These are phyloP conservation scores for Mortierella sp. DNA, from an alignment of 371 early-diverging fungal species.

Conservation along the genomic window DNA sequence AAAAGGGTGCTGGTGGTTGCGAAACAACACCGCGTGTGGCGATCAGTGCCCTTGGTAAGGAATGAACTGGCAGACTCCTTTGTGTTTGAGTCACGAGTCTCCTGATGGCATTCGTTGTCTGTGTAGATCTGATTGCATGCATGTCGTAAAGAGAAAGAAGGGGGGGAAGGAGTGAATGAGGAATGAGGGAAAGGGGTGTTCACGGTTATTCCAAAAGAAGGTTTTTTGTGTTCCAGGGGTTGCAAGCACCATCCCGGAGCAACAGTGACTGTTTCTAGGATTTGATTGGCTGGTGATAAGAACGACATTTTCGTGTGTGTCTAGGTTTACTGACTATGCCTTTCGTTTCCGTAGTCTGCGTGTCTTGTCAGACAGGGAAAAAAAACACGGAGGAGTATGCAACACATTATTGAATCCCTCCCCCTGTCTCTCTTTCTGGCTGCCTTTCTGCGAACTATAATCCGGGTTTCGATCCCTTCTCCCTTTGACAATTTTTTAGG, in stretches of 20 bases:
- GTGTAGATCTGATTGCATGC: constrained; percentile 3
- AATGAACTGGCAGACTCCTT: background rate
- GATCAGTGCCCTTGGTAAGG: constrained; percentile 1
- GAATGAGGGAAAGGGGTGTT: background rate
- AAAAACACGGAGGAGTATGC: too few species aligned
- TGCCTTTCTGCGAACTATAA: background rate
- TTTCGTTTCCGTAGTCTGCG: too few species aligned
- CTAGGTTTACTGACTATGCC: too few species aligned
- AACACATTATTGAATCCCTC: too few species aligned
- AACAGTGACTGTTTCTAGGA: constrained; percentile 8
- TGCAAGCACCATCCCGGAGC: background rate
- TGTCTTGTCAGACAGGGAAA: too few species aligned
- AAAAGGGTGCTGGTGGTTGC: background rate
- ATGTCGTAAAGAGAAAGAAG: background rate
- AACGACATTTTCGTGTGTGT: too few species aligned
- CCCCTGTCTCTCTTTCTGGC: too few species aligned
- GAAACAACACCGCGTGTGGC: background rate
- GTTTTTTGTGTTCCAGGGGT: background rate
- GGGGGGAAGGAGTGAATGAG: background rate
- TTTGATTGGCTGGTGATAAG: constrained; percentile 1
- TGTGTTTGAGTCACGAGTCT: background rate
- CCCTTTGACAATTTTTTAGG: too few species aligned
- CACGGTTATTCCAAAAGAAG: constrained; percentile 6
- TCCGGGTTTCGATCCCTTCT: too few species aligned
- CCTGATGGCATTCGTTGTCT: background rate